Evolutionary conservation across 257 asterid species (phyloP), one percentile per base, ranked within the genome.

Genomic region (Rubia yunnanensis): DNA sequence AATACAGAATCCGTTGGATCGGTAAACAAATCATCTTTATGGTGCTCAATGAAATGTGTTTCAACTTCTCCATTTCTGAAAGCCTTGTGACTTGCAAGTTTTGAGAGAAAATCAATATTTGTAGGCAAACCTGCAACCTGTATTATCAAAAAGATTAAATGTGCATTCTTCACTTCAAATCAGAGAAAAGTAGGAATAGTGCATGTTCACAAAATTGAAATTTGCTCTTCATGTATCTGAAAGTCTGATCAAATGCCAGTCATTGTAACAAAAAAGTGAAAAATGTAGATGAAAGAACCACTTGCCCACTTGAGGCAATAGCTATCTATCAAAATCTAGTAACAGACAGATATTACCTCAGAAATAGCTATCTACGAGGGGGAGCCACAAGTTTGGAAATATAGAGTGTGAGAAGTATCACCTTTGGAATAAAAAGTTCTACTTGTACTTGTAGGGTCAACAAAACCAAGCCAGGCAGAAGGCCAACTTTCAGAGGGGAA

Each of bases 81-180:
- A 72, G 97, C 95, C 70, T 60, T 73, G 65, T 94, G 96, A 68
- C 79, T 80, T 38, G 89, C 92, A 71, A 94, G 95, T 74, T 90
- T 88, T 56, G 65, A 65, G 70, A 94, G 84, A 81, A 94, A 90
- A 84, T 86, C 96, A 39, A 94, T 86, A 79, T 94, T 94, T 76
- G 97, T 94, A 41, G 99, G 99, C 77, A 94, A 78, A 82, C 99
- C 99, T 64, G 95, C 99, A 77, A 94, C 97, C 99, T 94, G 77
- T 41, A 70, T 11, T 5, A 54, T 63, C 70, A 64, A 54, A 56
- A 36, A 15, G 26, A 54, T 31, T 49, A 35, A n/a, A 11, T 11
- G 20, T 2, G 36, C 32, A 41, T n/a, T 31, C 15, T 50, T n/a
- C 11, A 46, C n/a, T 24, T 32, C 5, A 23, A 20, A 35, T 14